Evolutionary conservation across 768 basidiomycete genomes (phyloP).

Genomic region (Phylloporus sp.): DNA sequence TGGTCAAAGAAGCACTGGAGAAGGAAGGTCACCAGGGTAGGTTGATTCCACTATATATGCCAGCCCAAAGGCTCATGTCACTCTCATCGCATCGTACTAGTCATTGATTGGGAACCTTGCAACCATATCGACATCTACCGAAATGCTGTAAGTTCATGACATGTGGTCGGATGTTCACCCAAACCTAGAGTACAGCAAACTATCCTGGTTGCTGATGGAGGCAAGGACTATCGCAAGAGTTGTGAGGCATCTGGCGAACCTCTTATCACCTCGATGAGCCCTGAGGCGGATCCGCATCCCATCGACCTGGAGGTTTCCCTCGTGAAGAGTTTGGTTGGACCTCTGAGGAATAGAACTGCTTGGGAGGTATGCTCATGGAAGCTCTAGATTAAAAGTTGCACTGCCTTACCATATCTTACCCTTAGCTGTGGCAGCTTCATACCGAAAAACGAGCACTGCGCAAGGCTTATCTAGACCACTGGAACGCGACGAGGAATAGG

Average conservation of each 20-base stretch:
- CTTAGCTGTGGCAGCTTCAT: slow-evolving; percentile 45
- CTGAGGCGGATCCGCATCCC: slow-evolving; percentile 28
- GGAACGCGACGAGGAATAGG: slow-evolving; percentile 38
- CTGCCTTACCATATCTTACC: not conserved
- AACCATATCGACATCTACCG: slow-evolving; percentile 40
- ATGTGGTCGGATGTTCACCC: not conserved
- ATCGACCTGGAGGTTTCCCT: slow-evolving; percentile 43
- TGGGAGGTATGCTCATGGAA: slow-evolving; percentile 35
- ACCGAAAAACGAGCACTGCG: slow-evolving; percentile 36
- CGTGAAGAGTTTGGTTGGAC: slow-evolving; percentile 42
- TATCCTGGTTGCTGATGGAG: slow-evolving; percentile 40
- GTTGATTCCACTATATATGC: not conserved
- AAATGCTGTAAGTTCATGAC: slow-evolving; percentile 18
- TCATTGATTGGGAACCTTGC: slow-evolving; percentile 66
- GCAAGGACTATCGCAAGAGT: slow-evolving; percentile 32
- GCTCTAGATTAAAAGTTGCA: not conserved
- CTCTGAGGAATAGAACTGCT: slow-evolving; percentile 35
- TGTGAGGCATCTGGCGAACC: slow-evolving; percentile 43
- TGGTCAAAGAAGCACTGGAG: slow-evolving; percentile 52
- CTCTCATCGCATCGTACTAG: not conserved
- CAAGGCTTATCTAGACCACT: slow-evolving; percentile 44
- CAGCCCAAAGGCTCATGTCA: slow-evolving; percentile 3
- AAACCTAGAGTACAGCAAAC: slow-evolving; percentile 25
- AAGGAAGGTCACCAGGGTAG: slow-evolving; percentile 65
- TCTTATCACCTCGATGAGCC: slow-evolving; percentile 35